These are phyloP conservation scores for Artomyces pyxidatus DNA, from an alignment of 768 basidiomycete genomes.

Conservation along the genomic window DNA sequence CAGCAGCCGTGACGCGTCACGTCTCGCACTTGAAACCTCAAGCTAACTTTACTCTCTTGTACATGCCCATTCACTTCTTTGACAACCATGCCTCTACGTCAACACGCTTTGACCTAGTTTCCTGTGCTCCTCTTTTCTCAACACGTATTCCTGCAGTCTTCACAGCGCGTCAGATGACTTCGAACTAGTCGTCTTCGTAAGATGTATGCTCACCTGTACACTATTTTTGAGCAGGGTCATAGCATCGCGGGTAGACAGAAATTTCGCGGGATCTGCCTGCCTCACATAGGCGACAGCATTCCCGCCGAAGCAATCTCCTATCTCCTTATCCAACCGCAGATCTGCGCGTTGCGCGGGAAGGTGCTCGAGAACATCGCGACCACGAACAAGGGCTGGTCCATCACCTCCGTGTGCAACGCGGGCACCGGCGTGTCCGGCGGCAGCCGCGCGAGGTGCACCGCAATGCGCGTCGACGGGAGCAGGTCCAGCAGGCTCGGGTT, in stretches of 20 bases:
- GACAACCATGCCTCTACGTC: constrained; percentile 28
- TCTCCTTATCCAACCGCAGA: no score
- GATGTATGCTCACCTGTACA: constrained; percentile 30
- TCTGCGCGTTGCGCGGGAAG: no score
- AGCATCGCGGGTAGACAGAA: constrained; percentile 21
- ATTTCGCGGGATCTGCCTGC: constrained; percentile 18
- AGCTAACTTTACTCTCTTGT: no score
- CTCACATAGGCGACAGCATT: constrained; percentile 51
- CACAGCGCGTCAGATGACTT: neutral
- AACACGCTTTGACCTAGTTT: constrained; percentile 39
- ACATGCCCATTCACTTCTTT: neutral
- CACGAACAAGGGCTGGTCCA: constrained; percentile 91
- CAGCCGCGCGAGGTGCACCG: constrained; percentile 26
- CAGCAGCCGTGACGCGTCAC: no score
- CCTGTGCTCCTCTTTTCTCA: constrained; percentile 47
- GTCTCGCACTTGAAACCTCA: no score
- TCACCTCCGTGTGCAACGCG: constrained; percentile 43
- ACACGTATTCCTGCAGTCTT: constrained; percentile 59
- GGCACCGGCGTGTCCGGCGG: constrained; percentile 30
- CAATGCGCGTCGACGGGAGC: constrained; percentile 84
- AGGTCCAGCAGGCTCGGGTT: constrained; percentile 67
- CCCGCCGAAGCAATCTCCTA: constrained; percentile 59
- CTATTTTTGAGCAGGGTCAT: constrained; percentile 29
- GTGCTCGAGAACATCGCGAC: no score
- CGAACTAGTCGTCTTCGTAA: no score